Evolutionary conservation across 495 filamentous ascomycete genomes (phyloP).

Genomic region (Pseudoneurospora amorphoporcata): DNA sequence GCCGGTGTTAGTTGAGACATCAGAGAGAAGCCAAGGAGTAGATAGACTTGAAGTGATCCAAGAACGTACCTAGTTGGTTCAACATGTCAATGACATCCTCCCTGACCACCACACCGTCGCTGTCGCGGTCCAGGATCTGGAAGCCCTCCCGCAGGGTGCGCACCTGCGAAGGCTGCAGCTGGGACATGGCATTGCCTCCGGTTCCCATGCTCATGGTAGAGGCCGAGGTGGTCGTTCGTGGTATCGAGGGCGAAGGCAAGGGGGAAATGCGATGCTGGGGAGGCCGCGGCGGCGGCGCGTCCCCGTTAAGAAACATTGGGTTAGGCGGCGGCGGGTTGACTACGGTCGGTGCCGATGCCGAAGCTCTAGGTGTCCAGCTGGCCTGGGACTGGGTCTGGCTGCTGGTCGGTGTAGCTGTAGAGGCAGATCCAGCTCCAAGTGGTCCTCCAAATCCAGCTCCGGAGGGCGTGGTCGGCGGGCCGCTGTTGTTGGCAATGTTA

Average conservation of each 20-base stretch:
- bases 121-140: slow-evolving; percentile 74
- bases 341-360: background rate
- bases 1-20: background rate
- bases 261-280: background rate
- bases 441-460: background rate
- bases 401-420: slow-evolving; percentile 22
- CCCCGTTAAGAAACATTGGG: background rate
- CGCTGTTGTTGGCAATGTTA: background rate
- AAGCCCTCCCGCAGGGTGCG: slow-evolving; percentile 75
- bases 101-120: slow-evolving; percentile 61
- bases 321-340: background rate
- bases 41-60: background rate
- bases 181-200: slow-evolving; percentile 46
- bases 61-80: slow-evolving; percentile 53
- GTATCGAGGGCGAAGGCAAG: background rate
- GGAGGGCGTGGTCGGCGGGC: background rate
- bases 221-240: slow-evolving; percentile 12
- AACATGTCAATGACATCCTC: slow-evolving; percentile 77
- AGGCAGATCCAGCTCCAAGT: background rate
- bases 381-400: slow-evolving; percentile 21
- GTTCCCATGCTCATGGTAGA: background rate
- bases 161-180: slow-evolving; percentile 56
- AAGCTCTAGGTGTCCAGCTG: background rate
- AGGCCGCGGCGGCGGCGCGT: background rate
- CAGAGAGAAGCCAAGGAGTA: background rate